Evolutionary conservation across 2,329 filamentous ascomycete genomes (phyloP).

Genomic region (Xylogone sp.): DNA sequence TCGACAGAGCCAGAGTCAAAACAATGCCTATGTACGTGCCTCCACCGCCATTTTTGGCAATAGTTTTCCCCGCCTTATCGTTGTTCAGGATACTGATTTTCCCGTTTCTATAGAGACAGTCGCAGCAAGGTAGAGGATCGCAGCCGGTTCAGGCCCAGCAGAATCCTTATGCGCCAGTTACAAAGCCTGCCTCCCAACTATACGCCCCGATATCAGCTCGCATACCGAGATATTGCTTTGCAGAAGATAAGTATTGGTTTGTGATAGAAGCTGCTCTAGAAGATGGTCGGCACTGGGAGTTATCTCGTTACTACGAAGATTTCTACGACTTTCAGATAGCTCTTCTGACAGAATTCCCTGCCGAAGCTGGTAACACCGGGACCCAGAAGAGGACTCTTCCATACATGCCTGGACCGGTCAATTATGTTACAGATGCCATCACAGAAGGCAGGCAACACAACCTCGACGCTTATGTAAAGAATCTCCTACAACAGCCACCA

Average conservation of each 20-base stretch:
- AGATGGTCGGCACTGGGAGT: slow-evolving; percentile 87
- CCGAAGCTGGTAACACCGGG: slow-evolving; percentile 84
- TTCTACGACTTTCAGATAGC: slow-evolving; percentile 99
- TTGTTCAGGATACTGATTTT: neutral
- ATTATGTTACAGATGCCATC: slow-evolving; percentile 96
- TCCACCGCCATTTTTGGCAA: neutral
- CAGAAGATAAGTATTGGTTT: slow-evolving; percentile 98
- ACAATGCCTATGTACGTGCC: slow-evolving; percentile 41
- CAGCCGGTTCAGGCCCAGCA: slow-evolving; percentile 24
- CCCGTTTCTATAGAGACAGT: slow-evolving; percentile 14
- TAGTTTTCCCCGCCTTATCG: neutral
- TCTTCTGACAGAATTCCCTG: slow-evolving; percentile 84
- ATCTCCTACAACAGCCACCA: slow-evolving; percentile 74
- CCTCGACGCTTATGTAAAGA: slow-evolving; percentile 92
- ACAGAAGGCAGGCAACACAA: slow-evolving; percentile 91
- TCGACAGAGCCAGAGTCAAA: slow-evolving; percentile 44
- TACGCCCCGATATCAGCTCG: slow-evolving; percentile 77
- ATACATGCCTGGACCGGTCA: slow-evolving; percentile 97
- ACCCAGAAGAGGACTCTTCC: slow-evolving; percentile 78
- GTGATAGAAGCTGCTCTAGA: slow-evolving; percentile 89
- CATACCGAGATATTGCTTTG: slow-evolving; percentile 91
- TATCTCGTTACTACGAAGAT: slow-evolving; percentile 94
- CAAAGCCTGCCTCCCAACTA: slow-evolving; percentile 49
- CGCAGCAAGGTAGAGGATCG: slow-evolving; percentile 12
- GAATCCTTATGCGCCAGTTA: slow-evolving; percentile 31